Evolutionary conservation across 176 grass and related monocot species (phyloP).

Genomic region (Musa troglodytarum): DNA sequence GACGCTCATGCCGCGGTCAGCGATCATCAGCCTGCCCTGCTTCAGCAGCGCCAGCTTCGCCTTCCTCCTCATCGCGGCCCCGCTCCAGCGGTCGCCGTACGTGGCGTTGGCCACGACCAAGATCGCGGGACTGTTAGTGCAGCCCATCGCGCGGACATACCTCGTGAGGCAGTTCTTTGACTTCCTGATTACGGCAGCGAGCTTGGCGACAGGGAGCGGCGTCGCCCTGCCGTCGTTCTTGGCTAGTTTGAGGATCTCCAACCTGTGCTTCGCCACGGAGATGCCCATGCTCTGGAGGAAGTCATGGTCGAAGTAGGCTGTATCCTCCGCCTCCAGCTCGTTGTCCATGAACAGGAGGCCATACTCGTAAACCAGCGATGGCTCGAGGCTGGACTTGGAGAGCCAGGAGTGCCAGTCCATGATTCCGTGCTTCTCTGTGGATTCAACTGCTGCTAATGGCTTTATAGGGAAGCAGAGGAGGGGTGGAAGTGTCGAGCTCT

Average conservation of each 20-base stretch:
- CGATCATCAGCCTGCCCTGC: conserved; percentile 12
- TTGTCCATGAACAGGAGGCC: conserved; percentile 49
- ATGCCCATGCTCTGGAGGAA: conserved; percentile 75
- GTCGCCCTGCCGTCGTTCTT: conserved; percentile 23
- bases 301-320: conserved; percentile 57
- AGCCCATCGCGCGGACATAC: conserved; percentile 24
- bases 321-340: conserved; percentile 50
- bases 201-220: conserved; percentile 27
- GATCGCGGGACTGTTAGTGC: conserved; percentile 6
- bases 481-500: not conserved
- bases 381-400: conserved; percentile 37
- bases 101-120: conserved; percentile 18
- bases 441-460: not conserved
- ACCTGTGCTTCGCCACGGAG: conserved; percentile 71
- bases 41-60: not conserved
- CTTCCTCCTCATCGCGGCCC: conserved; percentile 19
- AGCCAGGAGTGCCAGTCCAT: conserved; percentile 96
- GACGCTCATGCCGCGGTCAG: not conserved
- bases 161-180: conserved; percentile 31
- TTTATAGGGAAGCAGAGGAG: not conserved
- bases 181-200: conserved; percentile 37
- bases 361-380: conserved; percentile 46
- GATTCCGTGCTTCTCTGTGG: not conserved
- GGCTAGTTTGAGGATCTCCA: conserved; percentile 70
- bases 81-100: not conserved